These are phyloP conservation scores for Tarenaya hassleriana DNA, from an alignment of 345 rosid genomes.

Conservation along the genomic window DNA sequence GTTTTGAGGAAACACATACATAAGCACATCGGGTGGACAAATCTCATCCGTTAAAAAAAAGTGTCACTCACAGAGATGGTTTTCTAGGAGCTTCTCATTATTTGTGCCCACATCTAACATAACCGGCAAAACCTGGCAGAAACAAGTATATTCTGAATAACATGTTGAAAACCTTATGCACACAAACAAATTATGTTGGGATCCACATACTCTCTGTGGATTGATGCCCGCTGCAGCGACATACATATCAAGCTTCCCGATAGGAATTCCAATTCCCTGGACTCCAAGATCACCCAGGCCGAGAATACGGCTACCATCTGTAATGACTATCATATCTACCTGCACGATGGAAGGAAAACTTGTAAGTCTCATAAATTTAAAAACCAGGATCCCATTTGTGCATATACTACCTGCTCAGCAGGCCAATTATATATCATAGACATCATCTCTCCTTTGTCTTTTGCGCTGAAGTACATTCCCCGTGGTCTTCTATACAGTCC, in stretches of 20 bases:
- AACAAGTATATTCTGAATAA: constrained; percentile 17
- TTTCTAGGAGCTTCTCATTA: constrained; percentile 82
- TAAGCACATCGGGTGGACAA: constrained; percentile 12
- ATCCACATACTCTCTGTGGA: constrained; percentile 73
- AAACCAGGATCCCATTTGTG: background rate
- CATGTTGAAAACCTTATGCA: constrained; percentile 7
- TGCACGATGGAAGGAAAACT: constrained; percentile 25
- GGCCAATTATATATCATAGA: constrained; percentile 99
- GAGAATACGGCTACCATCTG: constrained; percentile 95
- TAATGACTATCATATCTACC: constrained; percentile 98
- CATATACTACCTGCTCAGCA: constrained; percentile 47
- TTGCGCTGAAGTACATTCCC: constrained; percentile 99
- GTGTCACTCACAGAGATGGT: constrained; percentile 68
- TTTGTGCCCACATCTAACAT: constrained; percentile 97
- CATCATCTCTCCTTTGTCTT: constrained; percentile 99
- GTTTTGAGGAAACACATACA: no score
- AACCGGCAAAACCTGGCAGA: constrained; percentile 71
- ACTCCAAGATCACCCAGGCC: constrained; percentile 99
- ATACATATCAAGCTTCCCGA: constrained; percentile 97
- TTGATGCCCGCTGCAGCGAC: constrained; percentile 98
- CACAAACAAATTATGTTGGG: background rate
- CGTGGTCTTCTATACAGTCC: constrained; percentile 95
- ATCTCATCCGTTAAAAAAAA: constrained; percentile 4
- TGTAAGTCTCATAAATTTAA: background rate
- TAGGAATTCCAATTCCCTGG: constrained; percentile 95